Percentiles rank a stretch among this genome's conserved stretches.
Evolutionary conservation across 768 basidiomycete species (phyloP).

Genomic region (Tulasnella sp.): DNA sequence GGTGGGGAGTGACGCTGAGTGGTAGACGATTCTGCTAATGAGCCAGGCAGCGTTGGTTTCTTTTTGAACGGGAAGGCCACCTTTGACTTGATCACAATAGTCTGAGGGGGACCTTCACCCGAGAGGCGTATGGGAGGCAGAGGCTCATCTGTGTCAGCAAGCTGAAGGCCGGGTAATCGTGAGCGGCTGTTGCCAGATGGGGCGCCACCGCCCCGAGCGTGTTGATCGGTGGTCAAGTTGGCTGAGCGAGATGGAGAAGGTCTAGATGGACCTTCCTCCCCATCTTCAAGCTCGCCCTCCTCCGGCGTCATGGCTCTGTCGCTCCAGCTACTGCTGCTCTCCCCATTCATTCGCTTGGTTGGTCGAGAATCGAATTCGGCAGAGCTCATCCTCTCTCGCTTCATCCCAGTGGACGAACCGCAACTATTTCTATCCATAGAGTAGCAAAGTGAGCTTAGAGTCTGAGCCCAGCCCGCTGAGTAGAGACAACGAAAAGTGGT

Average conservation of each 20-base stretch:
- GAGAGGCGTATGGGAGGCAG: too few species aligned
- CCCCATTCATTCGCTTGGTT: slow-evolving; percentile 34
- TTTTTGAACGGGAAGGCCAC: slow-evolving; percentile 72
- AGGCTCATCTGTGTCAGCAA: too few species aligned
- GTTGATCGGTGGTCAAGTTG: too few species aligned
- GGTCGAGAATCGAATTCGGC: slow-evolving; percentile 29
- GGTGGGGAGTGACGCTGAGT: too few species aligned
- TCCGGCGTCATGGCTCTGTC: slow-evolving; percentile 54
- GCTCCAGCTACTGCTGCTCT: slow-evolving; percentile 17
- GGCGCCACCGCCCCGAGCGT: too few species aligned
- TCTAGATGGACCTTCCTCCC: slow-evolving; percentile 21
- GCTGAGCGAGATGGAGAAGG: slow-evolving; percentile 15
- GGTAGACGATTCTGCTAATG: not conserved
- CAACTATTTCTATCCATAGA: too few species aligned
- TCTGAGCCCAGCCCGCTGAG: too few species aligned
- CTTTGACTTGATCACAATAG: slow-evolving; percentile 28
- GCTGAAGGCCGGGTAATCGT: too few species aligned
- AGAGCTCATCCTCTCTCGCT: slow-evolving; percentile 5
- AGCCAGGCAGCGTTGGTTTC: slow-evolving; percentile 20
- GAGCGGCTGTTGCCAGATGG: too few species aligned
- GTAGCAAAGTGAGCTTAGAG: too few species aligned
- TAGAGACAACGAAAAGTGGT: too few species aligned
- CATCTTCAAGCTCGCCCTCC: slow-evolving; percentile 74
- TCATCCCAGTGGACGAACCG: not conserved
- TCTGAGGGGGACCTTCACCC: too few species aligned